A percentile compares a stretch with the other conserved stretches of the same genome.
phyloP scores from a whole-genome alignment of 257 asterid species.

The Nicotiana noctiflora region DNA sequence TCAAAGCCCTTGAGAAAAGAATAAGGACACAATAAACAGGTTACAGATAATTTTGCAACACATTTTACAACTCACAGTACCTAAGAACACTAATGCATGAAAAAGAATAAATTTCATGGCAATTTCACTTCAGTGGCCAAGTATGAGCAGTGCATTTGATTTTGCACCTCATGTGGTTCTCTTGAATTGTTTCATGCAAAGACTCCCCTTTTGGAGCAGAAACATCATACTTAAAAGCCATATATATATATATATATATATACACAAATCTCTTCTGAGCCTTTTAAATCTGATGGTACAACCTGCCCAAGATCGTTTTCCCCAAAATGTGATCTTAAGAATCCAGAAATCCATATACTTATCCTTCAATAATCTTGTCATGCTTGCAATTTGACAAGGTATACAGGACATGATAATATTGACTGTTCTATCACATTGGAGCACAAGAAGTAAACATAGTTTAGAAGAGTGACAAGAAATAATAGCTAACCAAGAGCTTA shows the following conservation, averaged over 20 bases:
- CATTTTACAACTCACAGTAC: background rate
- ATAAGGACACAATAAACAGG: background rate
- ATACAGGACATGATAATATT: background rate
- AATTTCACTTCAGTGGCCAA: background rate
- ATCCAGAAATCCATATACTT: background rate
- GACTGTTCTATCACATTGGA: background rate
- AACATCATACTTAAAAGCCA: background rate
- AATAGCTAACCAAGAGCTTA: background rate
- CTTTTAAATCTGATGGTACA: background rate
- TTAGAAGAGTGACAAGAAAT: background rate
- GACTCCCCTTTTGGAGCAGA: background rate
- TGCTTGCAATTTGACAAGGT: background rate
- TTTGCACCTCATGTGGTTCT: background rate
- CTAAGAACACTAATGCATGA: background rate
- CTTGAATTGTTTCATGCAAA: background rate
- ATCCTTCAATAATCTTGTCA: background rate
- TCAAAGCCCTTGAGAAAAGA: slow-evolving; percentile 66
- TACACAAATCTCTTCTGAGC: background rate
- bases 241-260: background rate
- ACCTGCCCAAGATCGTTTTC: background rate
- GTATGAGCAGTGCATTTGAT: background rate
- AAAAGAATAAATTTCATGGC: background rate
- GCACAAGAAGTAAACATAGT: background rate
- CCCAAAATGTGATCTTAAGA: background rate
- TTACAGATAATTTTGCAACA: background rate